Percentiles rank a stretch among this genome's conserved stretches.
phyloP scores from a whole-genome alignment of 495 filamentous ascomycete species.

The Penicillium riverlandense region DNA sequence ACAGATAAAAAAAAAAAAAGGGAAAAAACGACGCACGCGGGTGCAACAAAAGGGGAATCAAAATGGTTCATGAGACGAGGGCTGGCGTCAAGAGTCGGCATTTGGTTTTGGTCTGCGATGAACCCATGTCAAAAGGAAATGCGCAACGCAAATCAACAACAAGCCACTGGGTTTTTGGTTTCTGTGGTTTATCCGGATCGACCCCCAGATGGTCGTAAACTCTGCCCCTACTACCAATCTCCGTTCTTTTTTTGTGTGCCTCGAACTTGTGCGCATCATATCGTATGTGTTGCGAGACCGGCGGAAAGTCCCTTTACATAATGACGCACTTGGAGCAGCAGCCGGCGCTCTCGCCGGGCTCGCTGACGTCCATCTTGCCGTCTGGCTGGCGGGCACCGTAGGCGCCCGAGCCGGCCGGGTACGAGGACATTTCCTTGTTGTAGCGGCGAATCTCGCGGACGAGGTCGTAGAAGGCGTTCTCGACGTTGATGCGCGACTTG shows the following conservation, averaged over 20 bases:
- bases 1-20: slow-evolving; percentile 7
- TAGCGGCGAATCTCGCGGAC: slow-evolving; percentile 95
- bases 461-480: slow-evolving; percentile 96
- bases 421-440: slow-evolving; percentile 92
- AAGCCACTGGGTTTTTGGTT: slow-evolving; percentile 3
- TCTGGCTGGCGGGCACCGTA: slow-evolving; percentile 56
- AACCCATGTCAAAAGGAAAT: slow-evolving; percentile 11
- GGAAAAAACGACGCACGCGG: slow-evolving; percentile 19
- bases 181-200: neutral
- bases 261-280: neutral
- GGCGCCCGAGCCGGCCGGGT: slow-evolving; percentile 58
- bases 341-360: slow-evolving; percentile 60
- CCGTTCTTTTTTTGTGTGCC: neutral
- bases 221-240: slow-evolving; percentile 6
- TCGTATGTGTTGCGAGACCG: neutral
- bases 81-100: slow-evolving; percentile 24
- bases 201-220: slow-evolving; percentile 5
- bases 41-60: slow-evolving; percentile 40
- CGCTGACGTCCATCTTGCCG: slow-evolving; percentile 70
- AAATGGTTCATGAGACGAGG: slow-evolving; percentile 39
- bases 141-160: slow-evolving; percentile 13
- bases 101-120: slow-evolving; percentile 17
- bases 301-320: slow-evolving; percentile 55
- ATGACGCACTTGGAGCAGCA: slow-evolving; percentile 85
- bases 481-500: slow-evolving; percentile 96